Conservation (phyloP, 2,329 filamentous ascomycete species). For the Apiospora pterosperma region DNA sequence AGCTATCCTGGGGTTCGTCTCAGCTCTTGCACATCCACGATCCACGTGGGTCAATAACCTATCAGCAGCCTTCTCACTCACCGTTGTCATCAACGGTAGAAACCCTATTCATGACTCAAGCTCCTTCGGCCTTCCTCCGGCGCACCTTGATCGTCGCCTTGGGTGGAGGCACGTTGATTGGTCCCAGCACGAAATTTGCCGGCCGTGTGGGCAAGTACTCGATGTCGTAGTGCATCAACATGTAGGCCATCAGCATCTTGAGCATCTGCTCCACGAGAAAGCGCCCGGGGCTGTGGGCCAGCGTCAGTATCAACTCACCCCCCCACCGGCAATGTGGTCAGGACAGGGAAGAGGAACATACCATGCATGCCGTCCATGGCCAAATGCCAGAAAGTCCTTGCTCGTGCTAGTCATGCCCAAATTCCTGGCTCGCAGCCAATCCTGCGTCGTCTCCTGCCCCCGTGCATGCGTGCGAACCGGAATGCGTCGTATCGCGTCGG, state of each 20-base stretch:
- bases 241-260: constrained; percentile 2
- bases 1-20: not conserved
- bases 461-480: not conserved
- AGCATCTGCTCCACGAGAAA: constrained; percentile 3
- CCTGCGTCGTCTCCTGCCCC: not conserved
- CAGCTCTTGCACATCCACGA: too few species aligned
- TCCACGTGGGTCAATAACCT: too few species aligned
- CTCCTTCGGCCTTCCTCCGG: not conserved
- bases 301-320: not conserved
- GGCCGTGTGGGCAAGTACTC: not conserved
- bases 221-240: constrained; percentile 2
- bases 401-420: constrained; percentile 3
- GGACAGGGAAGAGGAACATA: not conserved
- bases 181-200: not conserved
- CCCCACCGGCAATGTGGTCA: not conserved
- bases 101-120: not conserved
- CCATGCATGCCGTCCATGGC: not conserved
- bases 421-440: not conserved
- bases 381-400: constrained; percentile 1
- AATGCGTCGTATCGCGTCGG: constrained; percentile 1
- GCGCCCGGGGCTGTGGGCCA: not conserved
- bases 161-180: not conserved
- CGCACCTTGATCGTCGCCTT: not conserved
- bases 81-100: too few species aligned
- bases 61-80: not conserved